A percentile compares a stretch with the other conserved stretches of the same genome.
Evolutionary conservation across 1,284 basidiomycete genomes (phyloP).

Genomic region (Rhodofomes roseus): DNA sequence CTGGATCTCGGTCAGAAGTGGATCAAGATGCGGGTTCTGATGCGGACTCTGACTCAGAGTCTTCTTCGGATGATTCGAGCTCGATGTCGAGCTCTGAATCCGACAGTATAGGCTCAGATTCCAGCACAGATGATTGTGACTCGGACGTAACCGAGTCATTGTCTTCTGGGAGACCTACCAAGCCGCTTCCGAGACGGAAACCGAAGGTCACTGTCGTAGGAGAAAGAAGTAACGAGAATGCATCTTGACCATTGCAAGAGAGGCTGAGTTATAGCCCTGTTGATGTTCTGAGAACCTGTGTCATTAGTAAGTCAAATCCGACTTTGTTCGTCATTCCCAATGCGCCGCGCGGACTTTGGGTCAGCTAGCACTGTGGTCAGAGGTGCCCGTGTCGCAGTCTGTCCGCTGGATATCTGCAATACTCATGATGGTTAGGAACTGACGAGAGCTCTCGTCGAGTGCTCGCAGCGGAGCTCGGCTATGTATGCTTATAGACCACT

Average conservation of each 20-base stretch:
- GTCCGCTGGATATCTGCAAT: too few species aligned
- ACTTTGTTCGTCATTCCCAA: too few species aligned
- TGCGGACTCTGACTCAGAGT: slow-evolving; percentile 17
- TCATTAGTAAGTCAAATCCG: too few species aligned
- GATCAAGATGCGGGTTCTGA: slow-evolving; percentile 13
- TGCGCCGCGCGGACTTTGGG: too few species aligned
- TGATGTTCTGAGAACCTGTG: too few species aligned
- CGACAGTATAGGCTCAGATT: not conserved
- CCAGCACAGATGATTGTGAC: slow-evolving; percentile 5
- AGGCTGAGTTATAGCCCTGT: too few species aligned
- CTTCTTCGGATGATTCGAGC: slow-evolving; percentile 5
- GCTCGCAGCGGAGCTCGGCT: too few species aligned
- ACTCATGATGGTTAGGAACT: too few species aligned
- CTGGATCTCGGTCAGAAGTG: slow-evolving; percentile 13
- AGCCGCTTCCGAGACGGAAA: slow-evolving; percentile 24
- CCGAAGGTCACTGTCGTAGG: slow-evolving; percentile 24
- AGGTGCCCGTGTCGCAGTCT: too few species aligned
- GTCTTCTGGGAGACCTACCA: slow-evolving; percentile 18
- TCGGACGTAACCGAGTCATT: not conserved
- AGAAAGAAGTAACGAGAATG: slow-evolving; percentile 4
- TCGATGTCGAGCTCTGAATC: not conserved
- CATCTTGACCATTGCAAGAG: not conserved
- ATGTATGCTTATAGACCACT: too few species aligned
- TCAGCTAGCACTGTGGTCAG: too few species aligned
- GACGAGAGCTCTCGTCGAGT: too few species aligned